A percentile compares a stretch with the other conserved stretches of the same genome.
These are phyloP conservation scores for Crithidia mellificae DNA, from an alignment of 208 protist species.

Conservation along the genomic window DNA sequence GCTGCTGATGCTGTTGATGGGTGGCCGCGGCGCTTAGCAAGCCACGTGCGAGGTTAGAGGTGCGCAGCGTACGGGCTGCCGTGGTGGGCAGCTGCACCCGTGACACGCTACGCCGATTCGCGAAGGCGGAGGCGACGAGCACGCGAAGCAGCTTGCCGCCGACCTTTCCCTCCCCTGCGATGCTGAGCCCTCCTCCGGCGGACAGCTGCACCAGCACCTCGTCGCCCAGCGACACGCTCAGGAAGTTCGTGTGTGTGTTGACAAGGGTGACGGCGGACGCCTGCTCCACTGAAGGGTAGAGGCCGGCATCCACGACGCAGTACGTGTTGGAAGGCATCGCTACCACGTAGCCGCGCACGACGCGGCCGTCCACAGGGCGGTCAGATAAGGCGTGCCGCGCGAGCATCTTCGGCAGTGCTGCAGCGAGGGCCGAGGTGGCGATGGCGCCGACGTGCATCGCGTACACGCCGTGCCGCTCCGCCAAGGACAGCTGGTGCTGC, in stretches of 20 bases:
- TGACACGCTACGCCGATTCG: conserved; percentile 11
- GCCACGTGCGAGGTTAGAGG: conserved; percentile 18
- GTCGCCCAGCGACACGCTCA: conserved; percentile 57
- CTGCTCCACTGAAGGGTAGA: conserved; percentile 35
- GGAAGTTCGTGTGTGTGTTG: conserved; percentile 72
- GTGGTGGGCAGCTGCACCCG: conserved; percentile 26
- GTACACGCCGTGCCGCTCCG: conserved; percentile 44
- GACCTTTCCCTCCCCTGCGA: conserved; percentile 30
- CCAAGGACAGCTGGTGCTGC: conserved; percentile 45
- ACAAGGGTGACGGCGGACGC: conserved; percentile 36
- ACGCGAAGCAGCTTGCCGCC: conserved; percentile 41
- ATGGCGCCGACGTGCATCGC: conserved; percentile 41
- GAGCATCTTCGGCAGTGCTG: conserved; percentile 26
- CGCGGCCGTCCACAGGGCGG: conserved; percentile 34
- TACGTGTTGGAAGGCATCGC: conserved; percentile 37
- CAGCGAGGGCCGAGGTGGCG: conserved; percentile 16
- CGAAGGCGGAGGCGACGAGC: conserved; percentile 16
- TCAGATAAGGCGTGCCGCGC: conserved; percentile 12
- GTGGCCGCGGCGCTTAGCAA: conserved; percentile 7
- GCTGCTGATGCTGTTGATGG: conserved; percentile 1
- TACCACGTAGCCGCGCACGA: conserved; percentile 73
- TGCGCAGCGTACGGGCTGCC: conserved; percentile 21
- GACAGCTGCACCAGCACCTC: conserved; percentile 65
- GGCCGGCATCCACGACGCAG: conserved; percentile 71
- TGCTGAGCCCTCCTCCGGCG: conserved; percentile 21